A percentile compares a stretch with the other conserved stretches of the same genome.
Conservation (phyloP, 306 rosid species). For the Medicago ruthenica region DNA sequence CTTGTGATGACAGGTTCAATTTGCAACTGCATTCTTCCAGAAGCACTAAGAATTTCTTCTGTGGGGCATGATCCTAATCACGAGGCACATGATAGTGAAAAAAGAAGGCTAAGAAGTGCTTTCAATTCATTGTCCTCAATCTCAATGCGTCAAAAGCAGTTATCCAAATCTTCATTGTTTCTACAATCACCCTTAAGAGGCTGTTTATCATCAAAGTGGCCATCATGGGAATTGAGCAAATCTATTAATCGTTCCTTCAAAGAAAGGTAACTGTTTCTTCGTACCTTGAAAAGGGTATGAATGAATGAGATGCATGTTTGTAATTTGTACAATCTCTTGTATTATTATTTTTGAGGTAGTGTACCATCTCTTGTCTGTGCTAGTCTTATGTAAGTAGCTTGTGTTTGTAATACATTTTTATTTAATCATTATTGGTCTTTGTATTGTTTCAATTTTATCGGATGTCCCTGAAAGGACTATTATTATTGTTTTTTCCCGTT, state of each 20-base stretch:
- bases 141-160: constrained; percentile 92
- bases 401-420: constrained; percentile 13
- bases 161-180: constrained; percentile 80
- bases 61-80: constrained; percentile 75
- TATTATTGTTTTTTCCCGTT: constrained; percentile 7
- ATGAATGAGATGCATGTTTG: constrained; percentile 27
- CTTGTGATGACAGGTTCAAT: constrained; percentile 69
- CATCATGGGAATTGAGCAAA: constrained; percentile 85
- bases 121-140: constrained; percentile 83
- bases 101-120: constrained; percentile 68
- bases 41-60: constrained; percentile 75
- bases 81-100: constrained; percentile 70
- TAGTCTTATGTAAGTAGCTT: constrained; percentile 42
- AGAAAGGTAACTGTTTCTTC: constrained; percentile 60
- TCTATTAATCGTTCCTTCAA: constrained; percentile 76
- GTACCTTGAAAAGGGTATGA: constrained; percentile 20
- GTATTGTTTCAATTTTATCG: too few relatives aligned
- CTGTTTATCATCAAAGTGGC: constrained; percentile 83
- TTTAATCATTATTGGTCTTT: too few relatives aligned
- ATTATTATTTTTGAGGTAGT: not conserved
- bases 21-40: constrained; percentile 89
- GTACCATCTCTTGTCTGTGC: constrained; percentile 2
- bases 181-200: constrained; percentile 93
- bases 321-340: constrained; percentile 25
- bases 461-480: not conserved